Evolutionary conservation across 768 basidiomycete genomes (phyloP).

Genomic region (Serendipita vermifera): DNA sequence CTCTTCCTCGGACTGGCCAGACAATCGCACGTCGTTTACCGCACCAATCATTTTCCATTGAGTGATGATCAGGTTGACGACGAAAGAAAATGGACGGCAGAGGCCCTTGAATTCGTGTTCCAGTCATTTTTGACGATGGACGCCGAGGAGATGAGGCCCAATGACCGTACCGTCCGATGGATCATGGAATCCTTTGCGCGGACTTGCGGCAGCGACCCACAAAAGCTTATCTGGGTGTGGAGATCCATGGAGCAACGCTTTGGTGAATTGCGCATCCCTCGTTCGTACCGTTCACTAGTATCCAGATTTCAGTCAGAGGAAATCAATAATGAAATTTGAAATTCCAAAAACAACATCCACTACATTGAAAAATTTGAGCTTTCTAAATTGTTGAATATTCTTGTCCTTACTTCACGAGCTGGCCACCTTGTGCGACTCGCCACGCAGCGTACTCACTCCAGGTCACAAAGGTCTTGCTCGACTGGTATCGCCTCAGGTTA

Average conservation of each 20-base stretch:
- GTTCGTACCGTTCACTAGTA: background rate
- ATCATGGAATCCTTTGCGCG: constrained; percentile 51
- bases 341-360: background rate
- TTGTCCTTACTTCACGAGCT: background rate
- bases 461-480: constrained; percentile 46
- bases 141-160: constrained; percentile 30
- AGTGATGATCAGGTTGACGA: background rate
- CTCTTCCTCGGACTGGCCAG: constrained; percentile 59
- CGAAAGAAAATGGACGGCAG: constrained; percentile 38
- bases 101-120: constrained; percentile 45
- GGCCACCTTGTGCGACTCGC: constrained; percentile 32
- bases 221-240: constrained; percentile 45
- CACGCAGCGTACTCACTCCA: constrained; percentile 73
- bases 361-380: background rate
- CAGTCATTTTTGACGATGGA: constrained; percentile 47
- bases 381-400: background rate
- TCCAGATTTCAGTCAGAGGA: background rate
- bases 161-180: constrained; percentile 45
- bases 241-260: constrained; percentile 43
- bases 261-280: constrained; percentile 16
- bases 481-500: constrained; percentile 72
- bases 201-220: constrained; percentile 40
- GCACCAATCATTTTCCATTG: background rate
- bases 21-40: background rate
- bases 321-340: background rate